phyloP scores from a whole-genome alignment of 2,329 filamentous ascomycete species.

The Dactylellina parvicollis region DNA sequence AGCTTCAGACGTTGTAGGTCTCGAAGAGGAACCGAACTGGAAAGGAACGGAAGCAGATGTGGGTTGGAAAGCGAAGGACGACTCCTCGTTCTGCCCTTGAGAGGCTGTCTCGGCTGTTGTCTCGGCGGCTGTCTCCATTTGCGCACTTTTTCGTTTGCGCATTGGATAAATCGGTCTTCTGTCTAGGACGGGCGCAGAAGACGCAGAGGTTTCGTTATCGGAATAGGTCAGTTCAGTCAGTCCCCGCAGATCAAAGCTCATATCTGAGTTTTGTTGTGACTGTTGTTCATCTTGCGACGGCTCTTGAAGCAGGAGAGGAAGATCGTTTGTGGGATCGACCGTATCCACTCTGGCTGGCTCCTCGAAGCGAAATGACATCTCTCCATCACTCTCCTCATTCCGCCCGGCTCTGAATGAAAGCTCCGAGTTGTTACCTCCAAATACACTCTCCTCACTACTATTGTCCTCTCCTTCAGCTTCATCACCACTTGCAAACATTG shows the following conservation, averaged over 20 bases:
- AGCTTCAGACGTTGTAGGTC: slow-evolving; percentile 5
- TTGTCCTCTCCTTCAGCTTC: slow-evolving; percentile 54
- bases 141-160: slow-evolving; percentile 35
- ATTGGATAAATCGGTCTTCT: slow-evolving; percentile 39
- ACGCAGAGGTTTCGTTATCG: slow-evolving; percentile 38
- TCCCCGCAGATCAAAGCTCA: slow-evolving; percentile 37
- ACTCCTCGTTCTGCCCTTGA: slow-evolving; percentile 13
- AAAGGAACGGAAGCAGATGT: slow-evolving; percentile 24
- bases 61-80: slow-evolving; percentile 27
- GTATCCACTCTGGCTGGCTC: slow-evolving; percentile 34
- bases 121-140: slow-evolving; percentile 13
- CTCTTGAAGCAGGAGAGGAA: slow-evolving; percentile 10
- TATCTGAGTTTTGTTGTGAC: slow-evolving; percentile 17
- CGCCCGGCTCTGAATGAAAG: slow-evolving; percentile 40
- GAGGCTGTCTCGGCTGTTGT: neutral
- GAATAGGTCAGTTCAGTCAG: slow-evolving; percentile 40
- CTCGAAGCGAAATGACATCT: slow-evolving; percentile 49
- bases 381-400: slow-evolving; percentile 38
- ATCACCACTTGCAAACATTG: slow-evolving; percentile 45
- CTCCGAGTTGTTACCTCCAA: slow-evolving; percentile 48
- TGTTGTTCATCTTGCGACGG: neutral
- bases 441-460: slow-evolving; percentile 48
- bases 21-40: slow-evolving; percentile 40
- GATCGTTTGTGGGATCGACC: neutral
- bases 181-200: slow-evolving; percentile 20